Base-by-base conservation (phyloP, 257 asterid species). In the Nicotiana attenuata region DNA sequence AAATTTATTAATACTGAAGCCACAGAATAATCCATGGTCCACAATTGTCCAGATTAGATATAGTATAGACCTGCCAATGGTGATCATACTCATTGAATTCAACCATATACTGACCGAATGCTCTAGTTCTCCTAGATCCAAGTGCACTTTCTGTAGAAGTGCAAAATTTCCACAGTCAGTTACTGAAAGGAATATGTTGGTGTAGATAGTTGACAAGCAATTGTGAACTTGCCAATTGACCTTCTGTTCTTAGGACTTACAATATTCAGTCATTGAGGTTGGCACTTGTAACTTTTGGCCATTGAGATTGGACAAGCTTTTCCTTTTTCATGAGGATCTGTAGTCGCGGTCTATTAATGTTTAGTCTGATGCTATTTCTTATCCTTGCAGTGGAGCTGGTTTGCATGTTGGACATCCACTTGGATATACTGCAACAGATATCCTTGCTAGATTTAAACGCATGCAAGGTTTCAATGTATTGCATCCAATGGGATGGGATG, bases 401-500 rank as follows among this genome's bases (percentile, higher is more conserved):
- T 87, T 96, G 83, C 99, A 96, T 77, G 98, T 96, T 85, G 99
- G 99, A 22, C 99, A 96, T 87, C 98, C 99, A 84, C 98, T 96
- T 81, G 98, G 99, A 78, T 96, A 96, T 84, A 93, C 99, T 73
- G 99, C 99, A 16, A 96, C 99, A 9, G 98, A 96, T 88, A 93
- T 96, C 83, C 94, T 96, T 89, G 98, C 98, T 79, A 91, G 98
- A 85, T 94, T 92, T 78, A 96, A 88, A 85, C 90, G 98, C 65
- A 96, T 94, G 99, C 97, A 92, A 85, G 99, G 99, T 50, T 94
- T 89, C 90, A 96, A 96, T 79, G 99, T 96, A 75, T 87, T 96
- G 91, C 98, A 96, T 81, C 99, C 98, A 78, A 96, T 96, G 99
- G 99, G 99, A 67, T 96, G 99, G 99, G 99, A 96, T 90, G 99